These are phyloP conservation scores for Boletus rubescentipes DNA, from an alignment of 768 basidiomycete species.

Conservation along the genomic window DNA sequence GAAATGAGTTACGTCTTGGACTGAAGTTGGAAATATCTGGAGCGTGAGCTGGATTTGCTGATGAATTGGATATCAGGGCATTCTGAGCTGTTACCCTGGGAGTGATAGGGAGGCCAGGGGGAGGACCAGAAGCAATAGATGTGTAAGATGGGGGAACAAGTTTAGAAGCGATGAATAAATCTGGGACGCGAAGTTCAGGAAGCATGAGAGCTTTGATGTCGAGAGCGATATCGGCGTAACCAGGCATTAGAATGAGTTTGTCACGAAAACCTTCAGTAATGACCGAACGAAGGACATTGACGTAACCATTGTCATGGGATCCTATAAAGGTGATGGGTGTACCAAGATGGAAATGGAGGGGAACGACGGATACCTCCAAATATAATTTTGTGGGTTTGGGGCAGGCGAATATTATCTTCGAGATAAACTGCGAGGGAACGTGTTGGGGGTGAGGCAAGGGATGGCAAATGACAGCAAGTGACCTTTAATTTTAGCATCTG, in stretches of 20 bases:
- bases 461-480: not conserved
- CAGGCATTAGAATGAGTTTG: constrained; percentile 64
- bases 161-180: constrained; percentile 62
- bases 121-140: constrained; percentile 24
- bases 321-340: constrained; percentile 37
- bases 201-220: constrained; percentile 58
- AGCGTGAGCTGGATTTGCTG: not conserved
- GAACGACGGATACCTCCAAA: constrained; percentile 55
- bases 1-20: constrained; percentile 26
- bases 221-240: constrained; percentile 59
- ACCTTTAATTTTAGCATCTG: constrained; percentile 78
- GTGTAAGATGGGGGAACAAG: constrained; percentile 34
- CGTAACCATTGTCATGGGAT: constrained; percentile 75
- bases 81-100: constrained; percentile 13
- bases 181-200: constrained; percentile 51
- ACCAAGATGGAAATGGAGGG: constrained; percentile 1
- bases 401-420: constrained; percentile 44
- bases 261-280: constrained; percentile 63
- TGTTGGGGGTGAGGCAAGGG: constrained; percentile 7
- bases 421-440: constrained; percentile 35
- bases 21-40: constrained; percentile 14
- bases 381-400: constrained; percentile 64
- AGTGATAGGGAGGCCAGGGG: constrained; percentile 23
- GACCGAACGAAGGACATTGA: constrained; percentile 57
- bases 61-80: constrained; percentile 13